Percentiles rank a stretch among this genome's conserved stretches.
Evolutionary conservation across 495 filamentous ascomycete genomes (phyloP).

Genomic region (Tuber calosporum): DNA sequence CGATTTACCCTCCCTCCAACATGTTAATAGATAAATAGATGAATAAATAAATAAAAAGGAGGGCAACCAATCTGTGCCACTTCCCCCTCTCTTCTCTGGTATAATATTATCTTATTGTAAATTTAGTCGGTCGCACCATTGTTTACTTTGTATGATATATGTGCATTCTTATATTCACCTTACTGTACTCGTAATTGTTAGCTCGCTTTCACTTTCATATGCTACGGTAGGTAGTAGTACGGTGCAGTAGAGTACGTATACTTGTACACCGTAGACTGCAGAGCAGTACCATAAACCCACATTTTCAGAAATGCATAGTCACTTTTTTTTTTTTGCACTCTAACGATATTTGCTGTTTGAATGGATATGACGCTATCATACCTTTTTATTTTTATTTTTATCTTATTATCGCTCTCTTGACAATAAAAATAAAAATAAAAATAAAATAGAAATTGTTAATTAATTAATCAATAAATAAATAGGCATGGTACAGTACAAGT

Average conservation of each 20-base stretch:
- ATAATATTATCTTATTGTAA: background rate
- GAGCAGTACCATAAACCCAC: background rate
- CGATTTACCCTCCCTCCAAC: background rate
- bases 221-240: background rate
- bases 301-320: background rate
- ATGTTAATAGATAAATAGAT: background rate
- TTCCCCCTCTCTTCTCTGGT: background rate
- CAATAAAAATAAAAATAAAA: too few species aligned
- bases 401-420: too few species aligned
- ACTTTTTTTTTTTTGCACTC: too few species aligned
- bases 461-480: background rate
- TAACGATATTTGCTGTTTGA: too few species aligned
- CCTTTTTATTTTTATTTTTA: too few species aligned
- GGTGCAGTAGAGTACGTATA: too few species aligned
- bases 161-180: background rate
- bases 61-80: background rate
- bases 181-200: background rate
- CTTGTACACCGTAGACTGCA: too few species aligned
- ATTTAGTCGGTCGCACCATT: background rate
- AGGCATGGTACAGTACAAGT: too few species aligned
- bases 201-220: background rate
- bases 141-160: background rate
- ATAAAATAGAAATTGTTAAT: too few species aligned
- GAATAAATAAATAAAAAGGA: background rate
- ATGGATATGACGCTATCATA: background rate